A percentile compares a stretch with the other conserved stretches of the same genome.
phyloP scores from a whole-genome alignment of 441 rosid species.

The Erodium moschatum region DNA sequence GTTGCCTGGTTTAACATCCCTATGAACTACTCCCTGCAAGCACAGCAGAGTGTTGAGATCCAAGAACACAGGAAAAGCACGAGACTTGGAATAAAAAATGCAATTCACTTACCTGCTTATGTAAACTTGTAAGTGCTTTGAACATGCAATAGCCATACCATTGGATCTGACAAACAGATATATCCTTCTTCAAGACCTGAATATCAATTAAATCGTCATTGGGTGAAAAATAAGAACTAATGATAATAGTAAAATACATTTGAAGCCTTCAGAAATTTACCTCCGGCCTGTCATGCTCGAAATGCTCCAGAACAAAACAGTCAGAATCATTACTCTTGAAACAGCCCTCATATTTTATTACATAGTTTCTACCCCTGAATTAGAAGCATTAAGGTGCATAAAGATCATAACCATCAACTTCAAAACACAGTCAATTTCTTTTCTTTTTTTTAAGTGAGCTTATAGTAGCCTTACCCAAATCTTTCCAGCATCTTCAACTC shows the following conservation, averaged over 20 bases:
- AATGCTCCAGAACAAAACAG: constrained; percentile 84
- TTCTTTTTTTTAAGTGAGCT: neutral
- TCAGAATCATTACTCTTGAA: constrained; percentile 62
- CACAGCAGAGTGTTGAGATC: constrained; percentile 12
- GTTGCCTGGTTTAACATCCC: constrained; percentile 97
- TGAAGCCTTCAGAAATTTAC: constrained; percentile 24
- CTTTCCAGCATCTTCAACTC: constrained; percentile 78
- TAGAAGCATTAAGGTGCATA: constrained; percentile 18
- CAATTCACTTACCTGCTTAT: constrained; percentile 50
- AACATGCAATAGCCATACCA: constrained; percentile 87
- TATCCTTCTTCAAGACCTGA: constrained; percentile 63
- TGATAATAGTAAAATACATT: neutral
- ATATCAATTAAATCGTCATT: constrained; percentile 19
- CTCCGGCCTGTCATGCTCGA: constrained; percentile 94
- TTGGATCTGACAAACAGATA: constrained; percentile 57
- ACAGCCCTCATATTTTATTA: constrained; percentile 72
- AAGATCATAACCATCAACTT: neutral
- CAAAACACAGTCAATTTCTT: constrained; percentile 3
- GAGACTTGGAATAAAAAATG: constrained; percentile 14
- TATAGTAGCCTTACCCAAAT: constrained; percentile 51
- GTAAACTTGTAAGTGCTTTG: constrained; percentile 78
- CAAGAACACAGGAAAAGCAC: constrained; percentile 11
- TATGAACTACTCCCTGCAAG: constrained; percentile 74
- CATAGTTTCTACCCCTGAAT: constrained; percentile 71
- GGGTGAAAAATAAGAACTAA: constrained; percentile 17